Evolutionary conservation across 2,329 filamentous ascomycete genomes (phyloP), one percentile per base, ranked within the genome.

Genomic region (Pseudofabraea citricarpa): DNA sequence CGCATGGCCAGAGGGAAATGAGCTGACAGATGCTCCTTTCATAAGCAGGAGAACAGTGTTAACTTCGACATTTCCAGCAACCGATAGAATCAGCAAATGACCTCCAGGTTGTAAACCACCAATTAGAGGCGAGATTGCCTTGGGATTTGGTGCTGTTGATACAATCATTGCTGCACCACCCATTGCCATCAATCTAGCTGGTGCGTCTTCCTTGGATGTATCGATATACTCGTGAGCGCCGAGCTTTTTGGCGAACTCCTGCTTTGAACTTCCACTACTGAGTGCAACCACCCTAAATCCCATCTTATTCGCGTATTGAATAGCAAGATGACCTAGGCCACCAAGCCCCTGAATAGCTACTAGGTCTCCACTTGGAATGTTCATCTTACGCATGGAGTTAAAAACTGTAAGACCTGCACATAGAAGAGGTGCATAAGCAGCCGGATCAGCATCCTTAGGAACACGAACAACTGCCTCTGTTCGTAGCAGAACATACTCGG

Each of bases 231-330:
- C 76, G 36, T 68, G 69, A 0, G 82, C 83, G 26, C 83, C 82
- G 2, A 87, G 67, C 55, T 73, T 59, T 45, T 66, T 60, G 0
- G 85, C 84, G 56, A 90, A 86, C 0, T 79, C 74, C 48, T 74
- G 75, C 71, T 91, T 91, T 52, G 69, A 71, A 47, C 79, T 74
- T 7, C 80, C 79, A 0, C 78, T 75, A 9, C 79, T 84, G 40
- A 90, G 72, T 0, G 83, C 86, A 2, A 79, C 79, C 5, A 87
- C 79, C 46, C 78, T 74, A 63, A 83, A 90, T 5, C 87, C 87
- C 85, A 90, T 88, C 63, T 81, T 81, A 39, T 70, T 71, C 4
- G 85, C 85, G 59, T 83, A 90, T 60, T 90, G 85, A 22, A 90
- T 80, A 0, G 85, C 87, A 22, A 91, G 62, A 62, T 91, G 87